Conservation (phyloP, 164 flowering plant genomes). For the Hamamelis virginiana region DNA sequence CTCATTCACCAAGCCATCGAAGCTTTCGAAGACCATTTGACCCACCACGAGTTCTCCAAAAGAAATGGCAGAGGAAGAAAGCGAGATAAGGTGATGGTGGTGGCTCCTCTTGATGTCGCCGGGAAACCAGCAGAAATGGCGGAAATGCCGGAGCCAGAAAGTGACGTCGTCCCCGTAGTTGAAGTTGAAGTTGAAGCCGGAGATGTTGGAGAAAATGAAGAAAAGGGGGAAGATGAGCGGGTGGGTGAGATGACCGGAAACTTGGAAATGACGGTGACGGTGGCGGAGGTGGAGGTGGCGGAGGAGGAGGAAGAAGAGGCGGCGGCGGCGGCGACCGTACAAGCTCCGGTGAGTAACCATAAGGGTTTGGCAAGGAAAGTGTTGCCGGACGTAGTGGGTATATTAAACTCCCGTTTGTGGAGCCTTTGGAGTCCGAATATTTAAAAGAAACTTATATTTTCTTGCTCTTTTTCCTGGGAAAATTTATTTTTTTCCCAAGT, state of each 20-base stretch:
- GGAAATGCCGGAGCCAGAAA: background rate
- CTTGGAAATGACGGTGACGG: slow-evolving; percentile 3
- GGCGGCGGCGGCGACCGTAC: background rate
- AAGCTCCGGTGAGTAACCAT: slow-evolving; percentile 10
- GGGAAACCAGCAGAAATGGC: background rate
- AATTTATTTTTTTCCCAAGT: background rate
- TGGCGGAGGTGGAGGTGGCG: background rate
- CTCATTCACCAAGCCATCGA: slow-evolving; percentile 25
- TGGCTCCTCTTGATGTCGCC: no score
- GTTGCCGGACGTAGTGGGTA: slow-evolving; percentile 27
- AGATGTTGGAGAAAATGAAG: background rate
- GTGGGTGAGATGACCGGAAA: background rate
- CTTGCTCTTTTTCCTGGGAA: background rate
- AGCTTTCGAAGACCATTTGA: slow-evolving; percentile 17
- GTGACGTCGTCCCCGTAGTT: background rate
- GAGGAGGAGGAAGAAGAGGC: background rate
- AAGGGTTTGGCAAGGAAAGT: slow-evolving; percentile 28
- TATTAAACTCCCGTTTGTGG: slow-evolving; percentile 24
- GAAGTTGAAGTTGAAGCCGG: background rate
- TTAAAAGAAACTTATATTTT: background rate
- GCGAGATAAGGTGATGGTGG: background rate
- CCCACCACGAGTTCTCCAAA: background rate
- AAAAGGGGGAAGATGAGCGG: background rate
- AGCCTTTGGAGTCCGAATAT: slow-evolving; percentile 23
- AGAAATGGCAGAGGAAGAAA: slow-evolving; percentile 4